phyloP scores from a whole-genome alignment of 2,329 filamentous ascomycete species.

The Plectosphaerella cucumerina region DNA sequence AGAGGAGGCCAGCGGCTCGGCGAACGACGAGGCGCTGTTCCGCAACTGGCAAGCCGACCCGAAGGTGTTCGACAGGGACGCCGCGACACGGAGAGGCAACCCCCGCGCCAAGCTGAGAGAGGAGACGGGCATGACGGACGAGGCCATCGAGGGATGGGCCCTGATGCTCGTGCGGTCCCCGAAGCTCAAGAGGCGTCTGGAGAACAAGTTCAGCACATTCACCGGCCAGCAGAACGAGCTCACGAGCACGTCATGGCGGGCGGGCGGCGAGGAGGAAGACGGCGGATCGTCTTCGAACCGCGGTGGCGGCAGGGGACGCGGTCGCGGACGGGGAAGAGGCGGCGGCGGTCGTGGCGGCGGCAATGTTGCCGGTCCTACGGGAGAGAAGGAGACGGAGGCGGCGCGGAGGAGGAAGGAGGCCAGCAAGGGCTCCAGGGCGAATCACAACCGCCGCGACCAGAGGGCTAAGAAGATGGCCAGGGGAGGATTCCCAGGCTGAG shows the following conservation, averaged over 20 bases:
- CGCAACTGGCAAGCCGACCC: conserved; percentile 62
- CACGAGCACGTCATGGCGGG: conserved; percentile 61
- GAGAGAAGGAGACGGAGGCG: conserved; percentile 67
- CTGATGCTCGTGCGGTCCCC: conserved; percentile 77
- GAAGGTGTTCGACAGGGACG: conserved; percentile 66
- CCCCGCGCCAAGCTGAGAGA: conserved; percentile 61
- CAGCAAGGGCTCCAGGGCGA: conserved; percentile 75
- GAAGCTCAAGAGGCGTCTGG: conserved; percentile 62
- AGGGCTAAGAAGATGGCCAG: conserved; percentile 63
- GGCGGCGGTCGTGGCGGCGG: conserved; percentile 51
- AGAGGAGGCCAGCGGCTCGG: conserved; percentile 44
- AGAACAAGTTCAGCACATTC: conserved; percentile 65
- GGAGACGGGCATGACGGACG: conserved; percentile 86
- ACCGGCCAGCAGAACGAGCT: conserved; percentile 63
- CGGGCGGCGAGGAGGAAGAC: conserved; percentile 47
- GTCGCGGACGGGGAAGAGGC: conserved; percentile 39
- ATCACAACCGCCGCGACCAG: conserved; percentile 78
- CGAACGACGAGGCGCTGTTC: conserved; percentile 70
- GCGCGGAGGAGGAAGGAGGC: conserved; percentile 76
- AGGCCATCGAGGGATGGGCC: conserved; percentile 91
- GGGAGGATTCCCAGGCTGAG: conserved; percentile 31
- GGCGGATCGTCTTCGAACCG: conserved; percentile 39
- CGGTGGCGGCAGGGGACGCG: conserved; percentile 41
- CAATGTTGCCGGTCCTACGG: conserved; percentile 59
- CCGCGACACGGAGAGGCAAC: conserved; percentile 61